Evolutionary conservation across 75 land plant species (phyloP), one percentile per base, ranked within the genome.

Genomic region (Ceratopteris richardii): DNA sequence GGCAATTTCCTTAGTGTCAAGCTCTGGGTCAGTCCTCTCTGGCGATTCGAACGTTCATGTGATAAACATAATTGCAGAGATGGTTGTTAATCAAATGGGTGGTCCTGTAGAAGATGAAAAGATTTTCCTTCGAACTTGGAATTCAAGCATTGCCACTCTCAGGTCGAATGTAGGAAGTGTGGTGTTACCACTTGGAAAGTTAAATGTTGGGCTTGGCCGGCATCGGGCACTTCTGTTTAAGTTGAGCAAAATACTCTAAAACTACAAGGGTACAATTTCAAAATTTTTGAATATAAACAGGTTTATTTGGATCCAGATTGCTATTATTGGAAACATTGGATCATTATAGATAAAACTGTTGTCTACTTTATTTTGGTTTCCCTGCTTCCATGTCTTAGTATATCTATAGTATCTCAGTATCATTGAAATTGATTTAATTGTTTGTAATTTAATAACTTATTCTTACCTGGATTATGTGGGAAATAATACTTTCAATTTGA

Each of bases 141-240:
- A 39, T 44, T 62, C 29, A 31, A 68, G 64, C 10, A 78, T 77
- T 54, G 51, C 63, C 40, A 60, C 71, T 50, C 67, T 93, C 43
- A 82, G 73, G 51, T 56, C 71, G 65, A 62, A 48, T 14, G 48
- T 71, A 41, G 78, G 83, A 12, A 93, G 78, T 58, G 76, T 83
- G 69, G 94, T 92, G 17, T 67, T 93, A 50, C 98, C 98, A 29
- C 83, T 93, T 66, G 98, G 98, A 25, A 59, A 66, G 31, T 54
- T 93, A 59, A 78, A 66, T 58, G 64, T 77, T 73, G 98, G 98
- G 19, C 60, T 93, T 80, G 85, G 82, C 56, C 82, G 98, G 60
- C 98, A 93, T 66, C 80, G 98, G n/a, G 87, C 98, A 55, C 61
- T 93, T 40, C 58, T 93, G 29, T 93, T 89, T 67, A 93, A 93